phyloP scores from a whole-genome alignment of 83 land plant genomes.

The Picea engelmannii region DNA sequence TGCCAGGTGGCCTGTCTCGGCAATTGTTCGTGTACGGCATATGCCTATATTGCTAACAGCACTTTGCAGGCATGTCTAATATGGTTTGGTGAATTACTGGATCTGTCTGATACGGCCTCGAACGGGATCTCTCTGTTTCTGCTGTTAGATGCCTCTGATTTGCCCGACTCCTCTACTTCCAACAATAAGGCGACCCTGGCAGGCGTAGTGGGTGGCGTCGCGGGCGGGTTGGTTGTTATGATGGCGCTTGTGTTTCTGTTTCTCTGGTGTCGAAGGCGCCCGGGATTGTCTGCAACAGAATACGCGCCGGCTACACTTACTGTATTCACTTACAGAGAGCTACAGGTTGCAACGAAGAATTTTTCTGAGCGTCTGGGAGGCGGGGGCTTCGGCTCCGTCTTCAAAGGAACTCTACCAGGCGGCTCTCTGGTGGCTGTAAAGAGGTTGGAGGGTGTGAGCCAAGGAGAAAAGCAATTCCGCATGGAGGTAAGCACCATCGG shows the following conservation, averaged over 20 bases:
- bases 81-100: slow-evolving; percentile 23
- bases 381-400: too few relatives aligned
- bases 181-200: too few relatives aligned
- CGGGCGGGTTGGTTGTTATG: neutral
- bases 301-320: slow-evolving; percentile 22
- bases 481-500: neutral
- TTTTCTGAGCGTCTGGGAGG: slow-evolving; percentile 19
- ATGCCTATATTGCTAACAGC: neutral
- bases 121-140: slow-evolving; percentile 13
- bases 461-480: slow-evolving; percentile 28
- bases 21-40: slow-evolving; percentile 45
- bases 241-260: slow-evolving; percentile 10
- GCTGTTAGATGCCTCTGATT: slow-evolving; percentile 28
- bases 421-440: slow-evolving; percentile 60
- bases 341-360: slow-evolving; percentile 12
- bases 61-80: slow-evolving; percentile 11
- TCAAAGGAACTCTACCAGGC: slow-evolving; percentile 10
- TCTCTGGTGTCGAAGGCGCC: neutral
- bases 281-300: slow-evolving; percentile 13
- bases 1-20: slow-evolving; percentile 30
- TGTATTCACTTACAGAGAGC: neutral
- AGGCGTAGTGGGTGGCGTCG: neutral
- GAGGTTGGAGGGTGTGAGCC: slow-evolving; percentile 53
- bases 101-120: slow-evolving; percentile 8
- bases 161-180: neutral